Conservation (phyloP, 495 filamentous ascomycete genomes). For the Penicillium flavigenum region DNA sequence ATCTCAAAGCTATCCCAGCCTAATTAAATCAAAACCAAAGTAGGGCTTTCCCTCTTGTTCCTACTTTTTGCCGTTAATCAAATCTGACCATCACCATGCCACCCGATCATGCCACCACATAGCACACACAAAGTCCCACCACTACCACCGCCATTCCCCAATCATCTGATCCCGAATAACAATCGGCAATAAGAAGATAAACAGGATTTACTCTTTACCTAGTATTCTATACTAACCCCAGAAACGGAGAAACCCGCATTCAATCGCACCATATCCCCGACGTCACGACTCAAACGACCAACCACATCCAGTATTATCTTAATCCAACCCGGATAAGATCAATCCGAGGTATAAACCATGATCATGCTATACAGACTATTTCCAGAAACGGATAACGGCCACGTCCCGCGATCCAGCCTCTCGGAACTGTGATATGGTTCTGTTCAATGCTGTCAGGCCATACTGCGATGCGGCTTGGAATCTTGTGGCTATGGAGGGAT, state of each 20-base stretch:
- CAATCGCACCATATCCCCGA: not conserved
- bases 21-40: not conserved
- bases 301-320: not conserved
- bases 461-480: not conserved
- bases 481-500: not conserved
- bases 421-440: not conserved
- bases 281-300: not conserved
- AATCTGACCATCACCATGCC: slow-evolving; percentile 12
- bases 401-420: not conserved
- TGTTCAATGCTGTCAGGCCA: slow-evolving; percentile 4
- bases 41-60: not conserved
- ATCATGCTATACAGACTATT: not conserved
- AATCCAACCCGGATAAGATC: not conserved
- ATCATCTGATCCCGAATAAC: not conserved
- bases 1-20: not conserved
- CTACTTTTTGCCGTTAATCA: not conserved
- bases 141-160: not conserved
- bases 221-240: not conserved
- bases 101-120: slow-evolving; percentile 10
- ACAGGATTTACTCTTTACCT: not conserved
- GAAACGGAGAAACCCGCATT: not conserved
- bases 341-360: not conserved
- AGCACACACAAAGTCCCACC: not conserved
- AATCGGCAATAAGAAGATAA: slow-evolving; percentile 3
- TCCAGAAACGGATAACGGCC: not conserved